These are phyloP conservation scores for Tylopilus cervinicoccineus DNA, from an alignment of 768 basidiomycete genomes.

Conservation along the genomic window DNA sequence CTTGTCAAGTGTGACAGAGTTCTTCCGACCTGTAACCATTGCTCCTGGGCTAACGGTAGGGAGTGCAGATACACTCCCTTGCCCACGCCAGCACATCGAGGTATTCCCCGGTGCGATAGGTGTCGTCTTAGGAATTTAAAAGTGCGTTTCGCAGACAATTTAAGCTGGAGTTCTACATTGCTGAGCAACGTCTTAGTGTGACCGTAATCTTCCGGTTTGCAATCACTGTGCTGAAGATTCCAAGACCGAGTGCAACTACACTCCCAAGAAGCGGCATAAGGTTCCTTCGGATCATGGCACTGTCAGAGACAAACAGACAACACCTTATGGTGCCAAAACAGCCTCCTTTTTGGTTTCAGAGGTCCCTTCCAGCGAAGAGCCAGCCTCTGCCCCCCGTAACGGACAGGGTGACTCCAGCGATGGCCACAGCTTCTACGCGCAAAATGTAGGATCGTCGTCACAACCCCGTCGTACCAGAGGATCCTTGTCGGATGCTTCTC, in stretches of 20 bases:
- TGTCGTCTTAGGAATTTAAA: conserved; percentile 67
- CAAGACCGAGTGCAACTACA: conserved; percentile 63
- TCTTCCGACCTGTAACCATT: conserved; percentile 68
- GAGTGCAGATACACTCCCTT: conserved; percentile 72
- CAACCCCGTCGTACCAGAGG: conserved; percentile 21
- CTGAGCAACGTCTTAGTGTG: conserved; percentile 44
- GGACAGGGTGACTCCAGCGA: conserved; percentile 26
- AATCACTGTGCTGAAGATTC: conserved; percentile 56
- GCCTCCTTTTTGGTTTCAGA: conserved; percentile 48
- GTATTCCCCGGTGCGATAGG: conserved; percentile 69
- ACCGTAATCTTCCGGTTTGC: conserved; percentile 67
- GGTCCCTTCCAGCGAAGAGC: conserved; percentile 32
- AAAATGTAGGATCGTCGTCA: conserved; percentile 41
- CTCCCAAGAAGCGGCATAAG: conserved; percentile 65
- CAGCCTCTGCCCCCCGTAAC: conserved; percentile 8
- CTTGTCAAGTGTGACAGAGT: conserved; percentile 60
- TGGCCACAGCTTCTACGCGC: conserved; percentile 44
- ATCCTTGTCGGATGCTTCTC: conserved; percentile 22
- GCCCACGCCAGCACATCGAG: conserved; percentile 71
- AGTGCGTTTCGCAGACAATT: conserved; percentile 34
- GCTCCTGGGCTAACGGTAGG: conserved; percentile 57
- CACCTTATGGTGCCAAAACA: conserved; percentile 43
- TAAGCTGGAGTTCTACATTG: neutral
- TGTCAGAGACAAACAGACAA: conserved; percentile 34
- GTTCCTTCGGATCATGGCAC: conserved; percentile 41